Evolutionary conservation across 148 eudicot genomes (phyloP), one percentile per base, ranked within the genome.

Genomic region (Fagopyrum homotropicum): DNA sequence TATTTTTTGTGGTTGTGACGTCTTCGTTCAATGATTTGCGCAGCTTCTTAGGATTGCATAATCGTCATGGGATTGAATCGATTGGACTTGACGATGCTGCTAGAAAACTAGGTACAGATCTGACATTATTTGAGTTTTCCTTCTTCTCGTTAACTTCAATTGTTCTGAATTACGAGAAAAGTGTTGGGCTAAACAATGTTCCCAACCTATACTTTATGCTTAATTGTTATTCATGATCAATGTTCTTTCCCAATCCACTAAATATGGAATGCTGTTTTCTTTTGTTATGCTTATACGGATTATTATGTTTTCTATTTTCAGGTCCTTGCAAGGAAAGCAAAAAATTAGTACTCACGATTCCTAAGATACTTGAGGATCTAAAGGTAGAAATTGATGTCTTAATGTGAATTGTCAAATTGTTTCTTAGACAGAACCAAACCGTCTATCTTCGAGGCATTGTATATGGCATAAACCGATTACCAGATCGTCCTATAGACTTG

Each of bases 71-170:
- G 44, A 83, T 95, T 14, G 96, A 92, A 55, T 84, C 96, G 4
- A 79, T 95, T 66, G 99, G 99, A 46, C 86, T 95, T 8, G 99
- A 95, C 48, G 96, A 92, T 47, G 99, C 99, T 0, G 96, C 99
- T 12, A 54, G 81, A 30, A 81, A 83, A 85, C 74, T 92, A 82
- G 97, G 98, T 93, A 26, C 57, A 6, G 74, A 85, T 85, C 83
- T 79, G 63, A 49, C 8, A 12, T 49, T 46, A 6, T 52, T 35
- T 14, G 43, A 11, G 35, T 54, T 6, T 22, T 1, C 12, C 73
- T 30, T 64, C 45, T 64, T 64, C 46, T 46, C 17, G 26, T 17
- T 48, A 46, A 51, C 5, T 77, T 4, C 4, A 11, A 61, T 75
- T 75, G 45, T 2, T 8, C 12, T 46, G 6, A 22, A 6, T 14